These are phyloP conservation scores for Sporothrix inflata DNA, from an alignment of 2,329 filamentous ascomycete species.

Conservation along the genomic window DNA sequence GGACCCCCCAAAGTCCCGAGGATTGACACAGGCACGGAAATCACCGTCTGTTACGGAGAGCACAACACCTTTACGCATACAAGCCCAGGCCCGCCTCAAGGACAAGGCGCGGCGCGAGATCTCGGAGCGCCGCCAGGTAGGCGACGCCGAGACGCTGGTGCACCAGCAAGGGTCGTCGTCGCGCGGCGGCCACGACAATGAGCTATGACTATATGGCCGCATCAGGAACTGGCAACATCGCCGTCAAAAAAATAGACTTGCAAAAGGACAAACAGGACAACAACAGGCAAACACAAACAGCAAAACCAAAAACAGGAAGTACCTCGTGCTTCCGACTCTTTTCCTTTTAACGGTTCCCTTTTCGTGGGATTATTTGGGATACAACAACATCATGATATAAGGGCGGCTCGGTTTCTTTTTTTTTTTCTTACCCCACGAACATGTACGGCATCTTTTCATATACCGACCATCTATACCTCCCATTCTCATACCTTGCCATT, in stretches of 20 bases:
- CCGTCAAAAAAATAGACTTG: not conserved
- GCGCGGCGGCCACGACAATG: constrained; percentile 40
- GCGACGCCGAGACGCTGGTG: constrained; percentile 79
- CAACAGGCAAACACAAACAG: not conserved
- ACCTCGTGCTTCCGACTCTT: constrained; percentile 24
- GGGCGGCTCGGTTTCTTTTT: not conserved
- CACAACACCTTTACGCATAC: constrained; percentile 53
- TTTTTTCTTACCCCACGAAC: not conserved
- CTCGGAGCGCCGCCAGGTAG: constrained; percentile 85
- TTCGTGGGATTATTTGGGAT: constrained; percentile 30
- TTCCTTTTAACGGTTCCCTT: constrained; percentile 28
- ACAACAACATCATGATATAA: constrained; percentile 15
- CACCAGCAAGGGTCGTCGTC: constrained; percentile 50
- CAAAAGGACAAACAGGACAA: constrained; percentile 7
- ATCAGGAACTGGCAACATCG: not conserved
- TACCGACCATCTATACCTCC: not conserved
- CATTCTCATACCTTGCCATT: not conserved
- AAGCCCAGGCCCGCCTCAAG: constrained; percentile 70
- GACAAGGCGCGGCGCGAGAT: constrained; percentile 63
- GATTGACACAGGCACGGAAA: constrained; percentile 57
- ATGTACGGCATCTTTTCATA: not conserved
- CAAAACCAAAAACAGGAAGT: not conserved
- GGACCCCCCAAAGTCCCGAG: constrained; percentile 67
- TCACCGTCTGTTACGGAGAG: constrained; percentile 19
- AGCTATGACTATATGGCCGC: constrained; percentile 40